Evolutionary conservation across 805 yeast genomes (phyloP), one percentile per base, ranked within the genome.

Genomic region (Zygosaccharomyces lentus): DNA sequence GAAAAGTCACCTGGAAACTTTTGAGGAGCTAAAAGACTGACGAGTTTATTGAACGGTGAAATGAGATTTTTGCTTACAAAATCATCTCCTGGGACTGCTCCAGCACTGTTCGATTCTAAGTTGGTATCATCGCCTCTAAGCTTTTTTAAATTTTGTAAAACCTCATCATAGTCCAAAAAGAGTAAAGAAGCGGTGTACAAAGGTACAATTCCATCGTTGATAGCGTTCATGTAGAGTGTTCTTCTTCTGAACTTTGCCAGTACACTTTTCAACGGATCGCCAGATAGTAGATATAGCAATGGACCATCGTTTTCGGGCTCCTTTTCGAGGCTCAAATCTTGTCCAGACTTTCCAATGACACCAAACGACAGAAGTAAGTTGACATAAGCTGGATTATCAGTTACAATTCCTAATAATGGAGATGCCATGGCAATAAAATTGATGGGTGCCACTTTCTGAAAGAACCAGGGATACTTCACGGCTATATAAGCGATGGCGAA

Each of bases 191-290:
- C 75, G 0, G 93, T 83, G 47, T 90, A 72, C 44, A 86, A 69
- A 0, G 95, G 93, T 0, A 86, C 95, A 29, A 86, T 82, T 2
- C 93, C 95, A 65, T 86, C 95, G 60, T 86, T 82, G 4, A 81
- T 65, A 0, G 82, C 81, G 61, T 86, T 86, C 1, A 91, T 89
- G 62, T 86, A 86, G 1, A 84, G 64, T 0, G 91, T 84, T 56
- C 95, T 69, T 45, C 84, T 71, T 42, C 65, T 70, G 59, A 86
- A 86, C 50, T 62, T 66, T 47, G 74, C 73, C 43, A 86, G 64
- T 0, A 82, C 69, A 36, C 65, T 69, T 57, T 82, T 81, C 3
- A 55, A 53, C 1, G 87, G 82, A 2, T 84, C 87, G 0, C 83
- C 73, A 0, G 95, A 87, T 12, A 86, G 65, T 19, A 82, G 57